These are phyloP conservation scores for Psilocybe mexicana DNA, from an alignment of 1,284 basidiomycete genomes.

Conservation along the genomic window DNA sequence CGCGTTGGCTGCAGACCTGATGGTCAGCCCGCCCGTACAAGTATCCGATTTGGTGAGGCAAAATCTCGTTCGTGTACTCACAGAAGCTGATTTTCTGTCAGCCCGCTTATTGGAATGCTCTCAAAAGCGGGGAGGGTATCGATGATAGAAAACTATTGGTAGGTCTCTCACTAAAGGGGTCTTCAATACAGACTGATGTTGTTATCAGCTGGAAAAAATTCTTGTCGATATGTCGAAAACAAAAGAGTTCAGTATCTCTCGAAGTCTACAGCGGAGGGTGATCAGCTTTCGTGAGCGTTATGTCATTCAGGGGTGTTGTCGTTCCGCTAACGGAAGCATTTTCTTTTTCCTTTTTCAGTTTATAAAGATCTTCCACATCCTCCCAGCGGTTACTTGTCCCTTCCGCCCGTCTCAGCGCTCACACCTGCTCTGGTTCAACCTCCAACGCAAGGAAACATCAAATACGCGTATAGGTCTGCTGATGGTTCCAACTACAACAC, in stretches of 20 bases:
- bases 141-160: conserved; percentile 61
- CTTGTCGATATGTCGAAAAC: conserved; percentile 56
- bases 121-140: conserved; percentile 45
- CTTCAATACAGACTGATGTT: neutral
- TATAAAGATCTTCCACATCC: conserved; percentile 75
- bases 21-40: conserved; percentile 26
- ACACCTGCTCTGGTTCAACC: neutral
- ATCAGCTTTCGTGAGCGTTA: conserved; percentile 50
- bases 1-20: conserved; percentile 21
- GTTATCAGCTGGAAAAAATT: conserved; percentile 52
- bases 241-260: conserved; percentile 34
- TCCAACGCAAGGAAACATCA: conserved; percentile 19
- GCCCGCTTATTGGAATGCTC: conserved; percentile 54
- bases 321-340: conserved; percentile 12
- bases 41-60: conserved; percentile 33
- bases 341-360: conserved; percentile 34
- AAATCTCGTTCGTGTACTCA: neutral
- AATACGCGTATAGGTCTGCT: conserved; percentile 53
- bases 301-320: conserved; percentile 8
- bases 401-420: conserved; percentile 6
- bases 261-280: conserved; percentile 44
- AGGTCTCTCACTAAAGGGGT: conserved; percentile 22
- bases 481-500: conserved; percentile 64
- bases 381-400: conserved; percentile 47
- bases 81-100: conserved; percentile 20